Evolutionary conservation across 768 basidiomycete genomes (phyloP), one percentile per base, ranked within the genome.

Genomic region (Xanthoconium stramineum): DNA sequence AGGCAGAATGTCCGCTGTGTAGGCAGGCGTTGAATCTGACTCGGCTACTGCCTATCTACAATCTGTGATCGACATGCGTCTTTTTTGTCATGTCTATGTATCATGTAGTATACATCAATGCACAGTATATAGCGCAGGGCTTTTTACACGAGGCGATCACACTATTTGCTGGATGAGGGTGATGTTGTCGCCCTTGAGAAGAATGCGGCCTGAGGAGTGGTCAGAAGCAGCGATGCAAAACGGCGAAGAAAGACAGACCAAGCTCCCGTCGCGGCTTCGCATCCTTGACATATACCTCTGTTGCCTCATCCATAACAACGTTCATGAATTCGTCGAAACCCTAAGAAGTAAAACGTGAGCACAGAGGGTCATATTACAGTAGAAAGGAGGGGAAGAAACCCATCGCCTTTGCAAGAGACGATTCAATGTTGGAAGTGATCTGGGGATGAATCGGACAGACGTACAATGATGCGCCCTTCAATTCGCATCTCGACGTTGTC

Each of bases 311-410:
- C 24, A 99, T 75, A 36, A 98, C 91, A 32, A 99, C 75, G 69
- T 99, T 99, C 96, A 99, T 99, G 75, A 98, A 99, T 72, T 99
- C 96, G 69, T 99, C 96, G 65, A 99, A 99, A 39, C 96, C 95
- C 96, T 98, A 68, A 12, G 38, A 12, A 39, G 57, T 52, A 45
- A 46, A 55, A 51, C 42, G 40, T 73, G 58, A 78, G 71, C 58
- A 50, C 49, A 20, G 50, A 56, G 17, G 9, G 42, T 51, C 39
- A 58, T 39, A 28, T 36, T 17, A 43, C 17, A 24, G 10, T 15
- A 52, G 19, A 61, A 54, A 56, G 35, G 46, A 52, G 33, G 50
- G 40, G 58, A 28, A 53, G 49, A 49, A 50, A 54, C 58, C 60
- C 65, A 65, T 69, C 68, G 72, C 73, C 72, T 77, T 76, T 53